phyloP scores from a whole-genome alignment of 2,329 filamentous ascomycete genomes.

The Claviceps lovelessii region DNA sequence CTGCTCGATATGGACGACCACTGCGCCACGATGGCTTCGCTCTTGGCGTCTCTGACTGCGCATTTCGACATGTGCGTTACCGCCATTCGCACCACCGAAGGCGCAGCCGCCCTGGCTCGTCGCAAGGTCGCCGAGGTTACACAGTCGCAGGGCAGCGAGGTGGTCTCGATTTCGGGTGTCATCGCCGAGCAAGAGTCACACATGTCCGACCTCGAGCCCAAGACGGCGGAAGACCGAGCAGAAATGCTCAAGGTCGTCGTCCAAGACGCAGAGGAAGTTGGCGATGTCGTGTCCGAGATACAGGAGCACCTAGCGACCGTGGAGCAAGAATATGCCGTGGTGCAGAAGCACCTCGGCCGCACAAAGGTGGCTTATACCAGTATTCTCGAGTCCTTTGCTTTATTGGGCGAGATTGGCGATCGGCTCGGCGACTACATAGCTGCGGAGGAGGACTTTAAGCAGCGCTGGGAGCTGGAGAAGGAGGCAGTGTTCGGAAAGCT shows the following conservation, averaged over 20 bases:
- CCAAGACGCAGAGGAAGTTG: slow-evolving; percentile 53
- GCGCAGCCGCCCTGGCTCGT: slow-evolving; percentile 54
- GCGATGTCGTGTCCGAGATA: slow-evolving; percentile 56
- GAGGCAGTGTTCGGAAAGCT: slow-evolving; percentile 54
- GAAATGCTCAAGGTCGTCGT: slow-evolving; percentile 75
- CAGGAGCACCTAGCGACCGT: slow-evolving; percentile 63
- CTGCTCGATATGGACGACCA: slow-evolving; percentile 54
- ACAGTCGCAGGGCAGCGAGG: slow-evolving; percentile 30
- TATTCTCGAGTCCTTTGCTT: slow-evolving; percentile 47
- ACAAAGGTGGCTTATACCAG: slow-evolving; percentile 34
- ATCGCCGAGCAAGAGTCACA: slow-evolving; percentile 44
- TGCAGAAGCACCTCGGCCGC: slow-evolving; percentile 48
- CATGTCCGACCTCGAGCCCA: slow-evolving; percentile 45
- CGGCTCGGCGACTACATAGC: slow-evolving; percentile 51
- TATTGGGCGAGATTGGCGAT: slow-evolving; percentile 52
- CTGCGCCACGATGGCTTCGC: slow-evolving; percentile 68
- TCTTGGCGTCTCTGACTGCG: slow-evolving; percentile 64
- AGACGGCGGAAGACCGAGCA: slow-evolving; percentile 59
- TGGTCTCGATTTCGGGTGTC: slow-evolving; percentile 51
- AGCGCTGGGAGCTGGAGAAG: slow-evolving; percentile 61
- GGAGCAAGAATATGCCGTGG: slow-evolving; percentile 51
- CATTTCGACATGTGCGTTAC: slow-evolving; percentile 92
- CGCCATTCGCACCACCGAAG: slow-evolving; percentile 80
- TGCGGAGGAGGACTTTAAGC: slow-evolving; percentile 48
- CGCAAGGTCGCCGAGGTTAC: slow-evolving; percentile 52